Conservation (phyloP, 2,329 filamentous ascomycete species). For the Cytospora piceicola region DNA sequence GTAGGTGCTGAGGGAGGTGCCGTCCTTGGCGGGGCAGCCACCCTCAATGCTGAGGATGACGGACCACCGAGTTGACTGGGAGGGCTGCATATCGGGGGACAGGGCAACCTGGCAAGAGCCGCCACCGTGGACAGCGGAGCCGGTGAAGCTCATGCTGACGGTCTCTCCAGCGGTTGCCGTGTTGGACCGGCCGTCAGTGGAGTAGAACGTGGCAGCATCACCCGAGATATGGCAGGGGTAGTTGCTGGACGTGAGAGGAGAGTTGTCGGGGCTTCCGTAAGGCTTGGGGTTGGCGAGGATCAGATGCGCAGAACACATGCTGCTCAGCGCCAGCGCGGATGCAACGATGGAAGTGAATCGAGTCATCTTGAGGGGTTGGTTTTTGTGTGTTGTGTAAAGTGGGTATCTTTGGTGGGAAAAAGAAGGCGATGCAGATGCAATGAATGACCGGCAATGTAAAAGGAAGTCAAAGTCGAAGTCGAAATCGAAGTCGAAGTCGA, state of each 20-base stretch:
- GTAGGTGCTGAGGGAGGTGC: constrained; percentile 52
- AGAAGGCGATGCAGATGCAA: constrained; percentile 6
- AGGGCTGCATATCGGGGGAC: constrained; percentile 71
- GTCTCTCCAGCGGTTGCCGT: constrained; percentile 65
- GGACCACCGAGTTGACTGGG: constrained; percentile 68
- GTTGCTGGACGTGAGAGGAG: constrained; percentile 68
- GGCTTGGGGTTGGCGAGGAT: constrained; percentile 29
- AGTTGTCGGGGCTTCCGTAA: constrained; percentile 57
- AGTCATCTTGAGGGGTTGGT: constrained; percentile 20
- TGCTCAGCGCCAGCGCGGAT: constrained; percentile 27
- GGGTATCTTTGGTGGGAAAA: background rate
- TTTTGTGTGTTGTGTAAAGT: background rate
- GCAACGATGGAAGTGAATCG: constrained; percentile 23
- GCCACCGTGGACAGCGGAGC: constrained; percentile 66
- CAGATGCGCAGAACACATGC: constrained; percentile 27
- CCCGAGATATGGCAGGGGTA: constrained; percentile 73
- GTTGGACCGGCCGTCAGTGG: constrained; percentile 55
- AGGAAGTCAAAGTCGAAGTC: no score
- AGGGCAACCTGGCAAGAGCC: constrained; percentile 79
- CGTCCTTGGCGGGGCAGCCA: constrained; percentile 51
- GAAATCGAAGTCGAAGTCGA: constrained; percentile 11
- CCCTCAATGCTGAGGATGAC: constrained; percentile 66
- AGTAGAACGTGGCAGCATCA: constrained; percentile 53
- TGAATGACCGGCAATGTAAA: background rate
- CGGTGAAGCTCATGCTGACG: constrained; percentile 67